Evolutionary conservation across 2,329 filamentous ascomycete species (phyloP).

Genomic region (Botrytis paeoniae): DNA sequence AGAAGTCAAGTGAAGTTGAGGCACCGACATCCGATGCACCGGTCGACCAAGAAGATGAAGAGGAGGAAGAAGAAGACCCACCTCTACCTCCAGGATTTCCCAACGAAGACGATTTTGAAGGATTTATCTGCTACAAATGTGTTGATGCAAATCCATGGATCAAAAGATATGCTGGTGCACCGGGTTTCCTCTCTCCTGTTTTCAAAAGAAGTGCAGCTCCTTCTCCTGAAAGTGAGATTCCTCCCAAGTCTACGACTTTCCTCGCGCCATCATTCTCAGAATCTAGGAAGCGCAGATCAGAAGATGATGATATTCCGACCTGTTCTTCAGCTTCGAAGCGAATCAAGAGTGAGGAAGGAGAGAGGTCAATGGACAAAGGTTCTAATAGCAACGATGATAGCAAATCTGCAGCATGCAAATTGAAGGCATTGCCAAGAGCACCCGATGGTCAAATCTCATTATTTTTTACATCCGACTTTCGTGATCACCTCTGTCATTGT

Average conservation of each 20-base stretch:
- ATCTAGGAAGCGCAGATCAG: constrained; percentile 65
- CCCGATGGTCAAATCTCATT: constrained; percentile 68
- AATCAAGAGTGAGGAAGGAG: constrained; percentile 39
- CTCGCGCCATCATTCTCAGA: constrained; percentile 22
- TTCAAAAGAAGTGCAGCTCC: constrained; percentile 44
- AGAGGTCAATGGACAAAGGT: not conserved
- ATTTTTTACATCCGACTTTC: constrained; percentile 78
- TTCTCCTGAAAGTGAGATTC: constrained; percentile 34
- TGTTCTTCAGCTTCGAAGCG: constrained; percentile 49
- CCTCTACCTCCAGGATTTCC: constrained; percentile 85
- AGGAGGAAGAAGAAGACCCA: constrained; percentile 57
- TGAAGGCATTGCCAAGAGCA: constrained; percentile 54
- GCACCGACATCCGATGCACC: constrained; percentile 28
- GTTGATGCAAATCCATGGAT: constrained; percentile 87
- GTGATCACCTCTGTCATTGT: constrained; percentile 79
- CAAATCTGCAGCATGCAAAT: constrained; percentile 52
- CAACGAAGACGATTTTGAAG: constrained; percentile 81
- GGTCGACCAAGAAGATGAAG: constrained; percentile 40
- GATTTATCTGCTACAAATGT: constrained; percentile 92
- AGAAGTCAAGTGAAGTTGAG: constrained; percentile 16
- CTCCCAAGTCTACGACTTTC: constrained; percentile 29
- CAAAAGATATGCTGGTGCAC: constrained; percentile 76
- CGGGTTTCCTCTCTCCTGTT: constrained; percentile 76
- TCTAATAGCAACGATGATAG: not conserved
- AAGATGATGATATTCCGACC: constrained; percentile 42